Evolutionary conservation across 2,329 filamentous ascomycete species (phyloP).

Genomic region (Ascochyta rabiei): DNA sequence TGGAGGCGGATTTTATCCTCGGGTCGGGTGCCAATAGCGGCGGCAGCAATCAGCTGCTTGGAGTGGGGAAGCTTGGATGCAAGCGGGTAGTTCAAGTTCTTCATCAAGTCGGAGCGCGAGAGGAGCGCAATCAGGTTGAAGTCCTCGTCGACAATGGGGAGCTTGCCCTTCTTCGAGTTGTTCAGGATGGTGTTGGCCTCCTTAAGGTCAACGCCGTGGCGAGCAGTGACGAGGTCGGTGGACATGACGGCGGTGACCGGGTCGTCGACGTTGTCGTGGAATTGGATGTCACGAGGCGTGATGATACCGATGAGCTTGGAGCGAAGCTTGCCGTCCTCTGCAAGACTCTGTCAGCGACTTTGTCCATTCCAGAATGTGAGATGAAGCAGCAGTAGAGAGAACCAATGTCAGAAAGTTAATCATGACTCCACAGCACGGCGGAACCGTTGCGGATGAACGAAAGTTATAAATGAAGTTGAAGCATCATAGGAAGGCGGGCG

Average conservation of each 20-base stretch:
- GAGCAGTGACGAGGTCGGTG: slow-evolving; percentile 88
- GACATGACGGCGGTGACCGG: slow-evolving; percentile 92
- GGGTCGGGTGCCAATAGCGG: slow-evolving; percentile 91
- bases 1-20: slow-evolving; percentile 87
- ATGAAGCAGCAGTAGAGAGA: slow-evolving; percentile 5
- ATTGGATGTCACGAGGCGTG: slow-evolving; percentile 97
- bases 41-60: slow-evolving; percentile 95
- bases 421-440: slow-evolving; percentile 81
- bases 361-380: slow-evolving; percentile 1
- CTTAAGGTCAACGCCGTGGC: slow-evolving; percentile 77
- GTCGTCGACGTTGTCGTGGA: slow-evolving; percentile 76
- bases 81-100: slow-evolving; percentile 96
- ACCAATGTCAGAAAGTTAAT: slow-evolving; percentile 56
- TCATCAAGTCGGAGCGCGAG: slow-evolving; percentile 83
- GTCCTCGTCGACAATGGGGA: slow-evolving; percentile 84
- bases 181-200: slow-evolving; percentile 94
- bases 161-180: slow-evolving; percentile 97
- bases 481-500: slow-evolving; percentile 70
- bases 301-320: slow-evolving; percentile 98
- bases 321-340: slow-evolving; percentile 89
- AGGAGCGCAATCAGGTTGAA: slow-evolving; percentile 70
- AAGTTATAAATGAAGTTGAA: slow-evolving; percentile 83
- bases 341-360: slow-evolving; percentile 31
- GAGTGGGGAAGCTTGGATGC: slow-evolving; percentile 95
- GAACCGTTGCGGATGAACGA: slow-evolving; percentile 99